phyloP scores from a whole-genome alignment of 495 filamentous ascomycete species.

The Tuber brumale region DNA sequence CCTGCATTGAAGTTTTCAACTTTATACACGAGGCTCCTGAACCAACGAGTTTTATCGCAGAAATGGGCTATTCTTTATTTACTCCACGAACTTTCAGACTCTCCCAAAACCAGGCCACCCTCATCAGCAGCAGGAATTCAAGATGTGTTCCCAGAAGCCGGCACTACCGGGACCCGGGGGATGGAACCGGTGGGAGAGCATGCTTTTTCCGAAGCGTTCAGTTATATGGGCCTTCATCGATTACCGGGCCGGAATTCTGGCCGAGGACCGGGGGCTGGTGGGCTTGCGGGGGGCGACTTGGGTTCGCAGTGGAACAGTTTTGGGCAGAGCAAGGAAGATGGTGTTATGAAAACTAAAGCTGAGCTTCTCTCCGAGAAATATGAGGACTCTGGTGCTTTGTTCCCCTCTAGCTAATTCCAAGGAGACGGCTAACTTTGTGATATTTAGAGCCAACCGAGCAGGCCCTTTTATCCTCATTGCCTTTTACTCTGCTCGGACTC shows the following conservation, averaged over 20 bases:
- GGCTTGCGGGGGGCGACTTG: conserved; percentile 30
- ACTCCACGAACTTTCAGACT: conserved; percentile 70
- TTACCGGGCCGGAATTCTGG: conserved; percentile 33
- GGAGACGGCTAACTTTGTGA: conserved; percentile 15
- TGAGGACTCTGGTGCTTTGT: conserved; percentile 28
- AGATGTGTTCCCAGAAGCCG: conserved; percentile 25
- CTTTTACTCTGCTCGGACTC: conserved; percentile 89
- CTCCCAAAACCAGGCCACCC: conserved; percentile 49
- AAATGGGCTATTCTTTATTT: conserved; percentile 96
- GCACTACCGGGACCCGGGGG: not conserved
- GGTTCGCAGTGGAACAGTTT: conserved; percentile 28
- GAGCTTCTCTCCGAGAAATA: conserved; percentile 32
- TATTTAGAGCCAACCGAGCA: conserved; percentile 51
- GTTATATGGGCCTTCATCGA: conserved; percentile 40
- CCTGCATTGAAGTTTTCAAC: conserved; percentile 83
- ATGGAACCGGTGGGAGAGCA: conserved; percentile 17
- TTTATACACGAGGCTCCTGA: conserved; percentile 76
- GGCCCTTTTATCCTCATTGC: conserved; percentile 77
- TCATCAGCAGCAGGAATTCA: conserved; percentile 24
- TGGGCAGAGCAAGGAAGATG: conserved; percentile 9
- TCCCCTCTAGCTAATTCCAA: not conserved
- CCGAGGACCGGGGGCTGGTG: conserved; percentile 24
- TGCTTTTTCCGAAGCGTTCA: conserved; percentile 38
- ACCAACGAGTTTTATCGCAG: conserved; percentile 81
- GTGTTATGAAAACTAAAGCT: conserved; percentile 38